Evolutionary conservation across 1,284 basidiomycete species (phyloP).

Genomic region (Boletus semigastroideus): DNA sequence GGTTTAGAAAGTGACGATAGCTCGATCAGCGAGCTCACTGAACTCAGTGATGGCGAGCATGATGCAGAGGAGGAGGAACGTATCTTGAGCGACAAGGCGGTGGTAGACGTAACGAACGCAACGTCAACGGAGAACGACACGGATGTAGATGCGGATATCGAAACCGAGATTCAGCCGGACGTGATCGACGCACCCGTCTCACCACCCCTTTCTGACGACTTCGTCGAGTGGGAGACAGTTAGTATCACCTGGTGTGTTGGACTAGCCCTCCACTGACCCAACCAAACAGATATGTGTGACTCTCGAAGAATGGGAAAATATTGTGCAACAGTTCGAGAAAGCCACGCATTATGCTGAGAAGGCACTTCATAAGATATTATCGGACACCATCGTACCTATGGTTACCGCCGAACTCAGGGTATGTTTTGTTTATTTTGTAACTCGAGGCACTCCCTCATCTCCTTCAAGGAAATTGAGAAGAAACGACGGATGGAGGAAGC

Average conservation of each 20-base stretch:
- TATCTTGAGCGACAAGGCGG: constrained; percentile 3
- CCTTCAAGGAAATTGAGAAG: constrained; percentile 58
- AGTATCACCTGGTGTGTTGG: constrained; percentile 29
- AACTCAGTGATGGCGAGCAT: constrained; percentile 52
- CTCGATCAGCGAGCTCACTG: constrained; percentile 67
- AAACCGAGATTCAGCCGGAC: constrained; percentile 4
- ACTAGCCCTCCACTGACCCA: constrained; percentile 2
- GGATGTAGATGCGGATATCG: neutral
- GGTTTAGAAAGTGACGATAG: constrained; percentile 57
- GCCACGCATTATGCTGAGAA: constrained; percentile 80
- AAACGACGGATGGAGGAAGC: constrained; percentile 66
- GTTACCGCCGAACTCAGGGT: constrained; percentile 60
- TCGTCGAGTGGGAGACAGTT: constrained; percentile 85
- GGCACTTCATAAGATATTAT: constrained; percentile 68
- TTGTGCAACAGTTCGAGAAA: constrained; percentile 69
- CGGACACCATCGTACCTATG: constrained; percentile 62
- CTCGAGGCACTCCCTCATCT: constrained; percentile 6
- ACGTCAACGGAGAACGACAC: neutral
- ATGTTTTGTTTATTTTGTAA: constrained; percentile 6
- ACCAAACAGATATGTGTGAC: constrained; percentile 69
- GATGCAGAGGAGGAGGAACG: constrained; percentile 14
- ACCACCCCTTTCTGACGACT: constrained; percentile 43
- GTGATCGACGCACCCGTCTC: constrained; percentile 2
- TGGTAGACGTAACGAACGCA: neutral
- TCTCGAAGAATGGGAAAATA: constrained; percentile 76